These are phyloP conservation scores for Isatis tinctoria DNA, from an alignment of 345 rosid species.

Conservation along the genomic window DNA sequence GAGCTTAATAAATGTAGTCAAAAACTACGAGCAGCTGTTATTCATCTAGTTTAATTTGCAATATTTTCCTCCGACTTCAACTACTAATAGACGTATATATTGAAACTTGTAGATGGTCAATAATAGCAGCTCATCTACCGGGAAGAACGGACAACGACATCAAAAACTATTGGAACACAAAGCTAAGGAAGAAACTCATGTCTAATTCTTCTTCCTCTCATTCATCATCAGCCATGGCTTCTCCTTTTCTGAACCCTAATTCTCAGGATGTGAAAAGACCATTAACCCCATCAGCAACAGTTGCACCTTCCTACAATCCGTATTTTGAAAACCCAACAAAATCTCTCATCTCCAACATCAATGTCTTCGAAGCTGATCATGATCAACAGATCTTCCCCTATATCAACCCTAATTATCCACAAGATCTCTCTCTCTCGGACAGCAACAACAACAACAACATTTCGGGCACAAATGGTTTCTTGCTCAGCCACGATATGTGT, in stretches of 20 bases:
- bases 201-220: constrained; percentile 29
- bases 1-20: constrained; percentile 27
- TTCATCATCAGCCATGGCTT: constrained; percentile 18
- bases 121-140: constrained; percentile 92
- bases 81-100: not conserved
- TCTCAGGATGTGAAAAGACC: constrained; percentile 40
- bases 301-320: constrained; percentile 33
- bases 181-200: constrained; percentile 86
- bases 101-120: constrained; percentile 77
- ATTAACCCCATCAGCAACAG: constrained; percentile 20
- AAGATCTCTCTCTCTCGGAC: constrained; percentile 8
- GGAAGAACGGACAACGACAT: constrained; percentile 96
- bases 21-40: constrained; percentile 15
- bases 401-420: constrained; percentile 24
- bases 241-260: constrained; percentile 26
- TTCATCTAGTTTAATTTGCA: not conserved
- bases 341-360: constrained; percentile 13
- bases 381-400: constrained; percentile 15
- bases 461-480: constrained; percentile 19
- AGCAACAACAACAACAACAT: constrained; percentile 10
- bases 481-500: constrained; percentile 44
- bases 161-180: constrained; percentile 95
- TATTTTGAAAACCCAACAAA: constrained; percentile 37
- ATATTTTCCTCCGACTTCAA: constrained; percentile 13
- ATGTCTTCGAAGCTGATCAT: constrained; percentile 22